These are phyloP conservation scores for Zizania latifolia DNA, from an alignment of 176 grass and related monocot genomes.

Conservation along the genomic window DNA sequence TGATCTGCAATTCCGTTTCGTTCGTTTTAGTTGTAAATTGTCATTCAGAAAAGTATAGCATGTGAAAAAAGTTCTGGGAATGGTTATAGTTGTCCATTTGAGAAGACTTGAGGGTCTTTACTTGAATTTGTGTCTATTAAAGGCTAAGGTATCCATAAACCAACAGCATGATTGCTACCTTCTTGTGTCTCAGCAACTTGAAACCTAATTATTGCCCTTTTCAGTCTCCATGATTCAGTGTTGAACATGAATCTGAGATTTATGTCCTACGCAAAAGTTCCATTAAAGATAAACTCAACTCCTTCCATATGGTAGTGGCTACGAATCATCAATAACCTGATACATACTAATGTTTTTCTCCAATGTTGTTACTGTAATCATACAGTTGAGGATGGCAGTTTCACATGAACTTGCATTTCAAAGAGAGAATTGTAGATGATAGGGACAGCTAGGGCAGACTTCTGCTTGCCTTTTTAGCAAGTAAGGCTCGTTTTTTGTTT, in stretches of 20 bases:
- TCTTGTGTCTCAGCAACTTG: slow-evolving; percentile 47
- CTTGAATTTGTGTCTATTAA: slow-evolving; percentile 42
- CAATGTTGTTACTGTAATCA: slow-evolving; percentile 11
- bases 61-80: slow-evolving; percentile 5
- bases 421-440: not conserved
- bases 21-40: slow-evolving; percentile 3
- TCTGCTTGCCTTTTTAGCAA: slow-evolving; percentile 15
- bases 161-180: slow-evolving; percentile 45
- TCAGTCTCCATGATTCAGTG: slow-evolving; percentile 40
- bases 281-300: slow-evolving; percentile 37
- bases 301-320: slow-evolving; percentile 33
- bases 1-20: not conserved
- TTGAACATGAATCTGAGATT: slow-evolving; percentile 48
- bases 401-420: slow-evolving; percentile 10
- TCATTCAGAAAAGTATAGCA: slow-evolving; percentile 26
- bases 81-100: slow-evolving; percentile 8
- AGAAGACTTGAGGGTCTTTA: slow-evolving; percentile 28
- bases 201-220: slow-evolving; percentile 60
- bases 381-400: slow-evolving; percentile 24
- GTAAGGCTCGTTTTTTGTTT: slow-evolving; percentile 24
- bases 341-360: slow-evolving; percentile 33
- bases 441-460: slow-evolving; percentile 8
- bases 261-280: slow-evolving; percentile 49
- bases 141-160: slow-evolving; percentile 42
- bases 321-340: slow-evolving; percentile 30